phyloP scores from a whole-genome alignment of 1,139 yeast species.

The Kodamaea plutei region DNA sequence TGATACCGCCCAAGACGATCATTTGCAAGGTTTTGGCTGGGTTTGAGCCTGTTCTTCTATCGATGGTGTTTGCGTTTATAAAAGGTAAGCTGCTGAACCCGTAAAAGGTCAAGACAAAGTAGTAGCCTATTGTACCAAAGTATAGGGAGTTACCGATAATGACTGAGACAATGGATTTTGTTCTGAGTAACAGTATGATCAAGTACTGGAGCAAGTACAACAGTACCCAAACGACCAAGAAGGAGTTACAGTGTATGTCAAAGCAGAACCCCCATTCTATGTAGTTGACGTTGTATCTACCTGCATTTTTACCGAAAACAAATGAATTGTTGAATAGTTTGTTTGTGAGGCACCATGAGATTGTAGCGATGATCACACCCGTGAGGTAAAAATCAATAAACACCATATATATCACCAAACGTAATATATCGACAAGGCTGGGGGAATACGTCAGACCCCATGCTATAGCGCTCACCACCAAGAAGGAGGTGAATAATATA shows the following conservation, averaged over 20 bases:
- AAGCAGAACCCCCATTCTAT: slow-evolving; percentile 94
- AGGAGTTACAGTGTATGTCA: slow-evolving; percentile 89
- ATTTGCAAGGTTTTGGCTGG: slow-evolving; percentile 36
- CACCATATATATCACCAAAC: slow-evolving; percentile 77
- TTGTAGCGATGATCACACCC: slow-evolving; percentile 65
- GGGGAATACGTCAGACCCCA: slow-evolving; percentile 89
- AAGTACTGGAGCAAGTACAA: slow-evolving; percentile 75
- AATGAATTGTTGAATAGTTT: slow-evolving; percentile 48
- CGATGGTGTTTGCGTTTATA: slow-evolving; percentile 42
- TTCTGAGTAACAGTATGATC: slow-evolving; percentile 65
- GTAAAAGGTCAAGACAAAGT: slow-evolving; percentile 75
- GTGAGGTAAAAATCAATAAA: slow-evolving; percentile 72
- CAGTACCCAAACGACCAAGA: slow-evolving; percentile 73
- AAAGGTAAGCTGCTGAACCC: slow-evolving; percentile 87
- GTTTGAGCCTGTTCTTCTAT: slow-evolving; percentile 45
- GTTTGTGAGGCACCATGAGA: slow-evolving; percentile 71
- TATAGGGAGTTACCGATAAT: slow-evolving; percentile 77
- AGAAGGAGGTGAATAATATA: slow-evolving; percentile 59
- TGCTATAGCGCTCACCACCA: slow-evolving; percentile 73
- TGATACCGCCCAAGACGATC: slow-evolving; percentile 36
- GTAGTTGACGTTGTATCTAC: slow-evolving; percentile 41
- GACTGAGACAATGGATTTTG: slow-evolving; percentile 56
- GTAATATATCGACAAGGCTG: slow-evolving; percentile 52
- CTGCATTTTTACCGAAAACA: slow-evolving; percentile 27
- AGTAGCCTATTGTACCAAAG: slow-evolving; percentile 67